Base-by-base conservation (phyloP, 2,329 filamentous ascomycete genomes). In the Penicillium psychrosexuale region DNA sequence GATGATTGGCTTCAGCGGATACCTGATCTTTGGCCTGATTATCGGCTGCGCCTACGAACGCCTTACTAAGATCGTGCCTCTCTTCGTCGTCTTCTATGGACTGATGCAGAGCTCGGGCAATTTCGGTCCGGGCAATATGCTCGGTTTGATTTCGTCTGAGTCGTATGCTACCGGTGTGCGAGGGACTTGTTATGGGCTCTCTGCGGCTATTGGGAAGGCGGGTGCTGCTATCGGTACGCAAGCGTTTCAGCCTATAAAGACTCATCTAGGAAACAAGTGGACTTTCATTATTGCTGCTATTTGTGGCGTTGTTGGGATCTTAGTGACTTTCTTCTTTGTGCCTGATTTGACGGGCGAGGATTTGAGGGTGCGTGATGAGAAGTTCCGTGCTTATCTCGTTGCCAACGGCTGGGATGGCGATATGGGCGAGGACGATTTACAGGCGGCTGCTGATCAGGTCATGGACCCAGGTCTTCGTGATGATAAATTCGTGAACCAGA, bases 281-380 rank as follows among this genome's bases (percentile, higher is more conserved):
- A 81, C 78, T 0, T 81, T 81, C 46, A 80, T 82, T 55, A 76
- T 81, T 47, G 79, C 78, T 8, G 79, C 79, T 1, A 79, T 81
- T 31, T 79, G 76, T 48, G 79, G 78, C 15, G 72, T 81, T 12
- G 71, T 70, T 0, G 79, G 79, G 0, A 69, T 81, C 9, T 30
- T 78, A 6, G 77, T 81, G 5, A 80, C 78, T 0, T 79, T 66
- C 46, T 73, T 80, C 59, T 80, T 80, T 45, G 69, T 81, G 1
- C 76, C 77, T 0, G 69, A 79, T 60, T 57, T 80, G 19, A 74
- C 69, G 1, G 77, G 76, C 9, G 77, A 78, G 42, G 77, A 81
- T 65, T 63, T 81, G 24, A 62, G 66, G 3, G 55, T 70, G 9
- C 71, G 72, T 37, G 79, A 81, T 59, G 75, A 77, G 55, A 69